Percentiles rank a stretch among this genome's conserved stretches.
These are phyloP conservation scores for Erodium moschatum DNA, from an alignment of 441 rosid species.

Conservation along the genomic window DNA sequence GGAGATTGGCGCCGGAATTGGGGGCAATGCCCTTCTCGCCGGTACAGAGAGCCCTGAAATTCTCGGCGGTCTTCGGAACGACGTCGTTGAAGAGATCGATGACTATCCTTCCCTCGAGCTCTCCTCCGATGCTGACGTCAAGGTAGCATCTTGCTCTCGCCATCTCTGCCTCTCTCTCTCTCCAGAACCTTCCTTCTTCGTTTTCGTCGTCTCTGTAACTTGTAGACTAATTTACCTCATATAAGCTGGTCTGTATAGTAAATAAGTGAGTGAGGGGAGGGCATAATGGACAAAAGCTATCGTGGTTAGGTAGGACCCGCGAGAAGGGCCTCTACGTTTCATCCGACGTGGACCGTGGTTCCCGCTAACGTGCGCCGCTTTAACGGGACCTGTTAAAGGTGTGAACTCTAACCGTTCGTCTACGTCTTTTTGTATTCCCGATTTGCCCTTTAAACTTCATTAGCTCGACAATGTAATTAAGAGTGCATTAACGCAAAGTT, in stretches of 20 bases:
- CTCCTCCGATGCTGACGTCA: conserved; percentile 68
- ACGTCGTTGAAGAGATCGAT: no score
- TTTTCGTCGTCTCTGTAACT: not conserved
- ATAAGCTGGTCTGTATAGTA: not conserved
- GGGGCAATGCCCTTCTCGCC: conserved; percentile 88
- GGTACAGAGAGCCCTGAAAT: conserved; percentile 19
- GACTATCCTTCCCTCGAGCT: conserved; percentile 64
- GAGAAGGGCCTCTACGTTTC: no score
- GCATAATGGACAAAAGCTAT: not conserved
- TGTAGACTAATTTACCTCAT: not conserved
- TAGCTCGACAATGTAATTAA: no score
- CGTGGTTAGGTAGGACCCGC: not conserved
- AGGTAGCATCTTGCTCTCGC: conserved; percentile 53
- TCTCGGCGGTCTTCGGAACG: no score
- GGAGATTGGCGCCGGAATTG: conserved; percentile 61
- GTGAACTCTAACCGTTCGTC: no score
- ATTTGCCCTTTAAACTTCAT: no score
- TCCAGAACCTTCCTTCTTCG: not conserved
- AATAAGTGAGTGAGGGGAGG: not conserved
- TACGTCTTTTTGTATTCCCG: no score
- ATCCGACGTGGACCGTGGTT: no score
- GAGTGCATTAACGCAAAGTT: no score
- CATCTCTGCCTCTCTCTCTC: conserved; percentile 25
- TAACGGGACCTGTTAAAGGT: no score
- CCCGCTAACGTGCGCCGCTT: no score